phyloP scores from a whole-genome alignment of 2,329 filamentous ascomycete genomes.

The Fusarium sp. region DNA sequence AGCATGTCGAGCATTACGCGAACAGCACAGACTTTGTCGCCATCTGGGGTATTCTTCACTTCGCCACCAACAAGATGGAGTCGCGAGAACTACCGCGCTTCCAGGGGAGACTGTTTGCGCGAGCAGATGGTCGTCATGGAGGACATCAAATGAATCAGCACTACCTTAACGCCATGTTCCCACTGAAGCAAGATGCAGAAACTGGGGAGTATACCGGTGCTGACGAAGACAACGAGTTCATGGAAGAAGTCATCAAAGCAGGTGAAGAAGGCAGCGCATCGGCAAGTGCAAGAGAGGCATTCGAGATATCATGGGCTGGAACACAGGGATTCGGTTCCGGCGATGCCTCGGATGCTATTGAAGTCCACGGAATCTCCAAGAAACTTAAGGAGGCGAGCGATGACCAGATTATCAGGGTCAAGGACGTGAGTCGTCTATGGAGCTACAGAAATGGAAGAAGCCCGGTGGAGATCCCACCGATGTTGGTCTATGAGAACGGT shows the following conservation, averaged over 20 bases:
- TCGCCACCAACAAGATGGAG: constrained; percentile 59
- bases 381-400: constrained; percentile 43
- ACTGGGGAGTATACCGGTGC: constrained; percentile 57
- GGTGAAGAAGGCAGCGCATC: constrained; percentile 58
- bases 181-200: constrained; percentile 56
- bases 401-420: constrained; percentile 60
- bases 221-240: constrained; percentile 66
- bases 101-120: constrained; percentile 69
- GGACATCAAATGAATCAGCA: constrained; percentile 71
- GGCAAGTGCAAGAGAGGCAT: constrained; percentile 58
- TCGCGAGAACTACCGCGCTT: constrained; percentile 66
- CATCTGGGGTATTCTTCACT: constrained; percentile 78
- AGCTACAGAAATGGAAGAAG: constrained; percentile 69
- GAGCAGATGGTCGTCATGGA: constrained; percentile 57
- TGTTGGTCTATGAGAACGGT: constrained; percentile 51
- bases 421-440: constrained; percentile 71
- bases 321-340: constrained; percentile 52
- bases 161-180: constrained; percentile 72
- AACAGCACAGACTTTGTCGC: constrained; percentile 80
- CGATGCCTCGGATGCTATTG: constrained; percentile 51
- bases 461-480: constrained; percentile 57
- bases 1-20: constrained; percentile 83
- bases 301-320: constrained; percentile 60
- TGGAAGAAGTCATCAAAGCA: constrained; percentile 66
- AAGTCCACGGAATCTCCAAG: constrained; percentile 51